Base-by-base conservation (phyloP, 192 early-diverging fungal genomes). In the Backusella sp. region DNA sequence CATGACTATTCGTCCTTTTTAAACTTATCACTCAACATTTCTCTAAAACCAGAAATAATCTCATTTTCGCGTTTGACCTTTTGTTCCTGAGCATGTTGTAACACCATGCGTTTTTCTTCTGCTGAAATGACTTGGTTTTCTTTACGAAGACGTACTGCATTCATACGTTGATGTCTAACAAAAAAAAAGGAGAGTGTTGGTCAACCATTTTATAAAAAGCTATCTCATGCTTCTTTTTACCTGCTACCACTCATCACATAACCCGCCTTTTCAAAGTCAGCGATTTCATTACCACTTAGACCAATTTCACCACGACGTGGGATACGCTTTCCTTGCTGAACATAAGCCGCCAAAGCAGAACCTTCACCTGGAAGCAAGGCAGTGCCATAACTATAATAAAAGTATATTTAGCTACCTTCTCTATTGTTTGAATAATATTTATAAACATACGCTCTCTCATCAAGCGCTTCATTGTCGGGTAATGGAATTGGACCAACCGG, bases 231-330 rank as follows among this genome's bases (percentile, higher is more conserved):
- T 41, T 41, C 14, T 44, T 12, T 42, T 70, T 85, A 87, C 88
- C 97, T 86, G 79, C 91, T 96, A 28, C 98, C 98, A 67, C 92
- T 94, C 98, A 99, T 99, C 12, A 99, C 98, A 80, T 91, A 99
- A 32, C 98, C 98, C 3, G 91, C 92, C 28, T 84, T 79, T 80
- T 99, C 98, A 79, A 89, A 95, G 19, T 89, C 80, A 70, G 91
- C 88, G 81, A 99, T 99, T 82, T 96, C 85, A 37, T 92, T 81
- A 71, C 92, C 90, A 76, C 92, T 90, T 23, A 97, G 82, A 59
- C 97, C 97, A 84, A 99, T 96, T 84, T 99, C 98, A 86, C 97
- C 98, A 85, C 97, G 92, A 68, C 96, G 92, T 3, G 97, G 97
- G 76, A 99, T 97, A 75, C 97, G 94, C 79, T 98, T 96, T 37